A percentile compares a stretch with the other conserved stretches of the same genome.
Conservation (phyloP, 1,284 basidiomycete genomes). For the Crepidotus sp. region DNA sequence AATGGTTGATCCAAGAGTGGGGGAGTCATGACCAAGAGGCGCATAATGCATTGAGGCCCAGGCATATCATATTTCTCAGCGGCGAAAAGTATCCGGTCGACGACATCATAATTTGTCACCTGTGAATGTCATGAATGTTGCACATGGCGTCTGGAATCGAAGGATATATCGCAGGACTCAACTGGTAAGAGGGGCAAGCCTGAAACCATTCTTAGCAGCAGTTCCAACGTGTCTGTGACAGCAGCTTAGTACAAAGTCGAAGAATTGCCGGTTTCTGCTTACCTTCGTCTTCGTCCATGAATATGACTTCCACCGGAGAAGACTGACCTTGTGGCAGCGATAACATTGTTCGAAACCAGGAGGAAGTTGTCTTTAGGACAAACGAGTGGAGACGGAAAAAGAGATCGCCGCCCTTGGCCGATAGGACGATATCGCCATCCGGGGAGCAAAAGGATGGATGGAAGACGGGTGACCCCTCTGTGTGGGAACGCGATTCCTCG, state of each 20-base stretch:
- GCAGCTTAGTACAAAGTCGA: background rate
- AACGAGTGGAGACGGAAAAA: slow-evolving; percentile 51
- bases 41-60: slow-evolving; percentile 48
- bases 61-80: slow-evolving; percentile 65
- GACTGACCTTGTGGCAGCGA: slow-evolving; percentile 38
- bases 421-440: slow-evolving; percentile 44
- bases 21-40: slow-evolving; percentile 42
- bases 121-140: too few relatives aligned
- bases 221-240: slow-evolving; percentile 36
- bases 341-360: slow-evolving; percentile 51
- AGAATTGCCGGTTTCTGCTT: background rate
- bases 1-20: slow-evolving; percentile 43
- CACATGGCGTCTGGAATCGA: too few relatives aligned
- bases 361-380: slow-evolving; percentile 53
- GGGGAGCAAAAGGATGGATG: slow-evolving; percentile 39
- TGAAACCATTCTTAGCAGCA: slow-evolving; percentile 50
- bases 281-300: slow-evolving; percentile 43
- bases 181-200: slow-evolving; percentile 40
- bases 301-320: slow-evolving; percentile 32
- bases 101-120: slow-evolving; percentile 33
- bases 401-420: slow-evolving; percentile 26
- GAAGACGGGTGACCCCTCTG: slow-evolving; percentile 9
- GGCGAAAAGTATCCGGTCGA: slow-evolving; percentile 49
- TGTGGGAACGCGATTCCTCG: background rate
- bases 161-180: too few relatives aligned